These are phyloP conservation scores for Rhododendron kiyosumense DNA, from an alignment of 148 eudicot genomes.

Conservation along the genomic window DNA sequence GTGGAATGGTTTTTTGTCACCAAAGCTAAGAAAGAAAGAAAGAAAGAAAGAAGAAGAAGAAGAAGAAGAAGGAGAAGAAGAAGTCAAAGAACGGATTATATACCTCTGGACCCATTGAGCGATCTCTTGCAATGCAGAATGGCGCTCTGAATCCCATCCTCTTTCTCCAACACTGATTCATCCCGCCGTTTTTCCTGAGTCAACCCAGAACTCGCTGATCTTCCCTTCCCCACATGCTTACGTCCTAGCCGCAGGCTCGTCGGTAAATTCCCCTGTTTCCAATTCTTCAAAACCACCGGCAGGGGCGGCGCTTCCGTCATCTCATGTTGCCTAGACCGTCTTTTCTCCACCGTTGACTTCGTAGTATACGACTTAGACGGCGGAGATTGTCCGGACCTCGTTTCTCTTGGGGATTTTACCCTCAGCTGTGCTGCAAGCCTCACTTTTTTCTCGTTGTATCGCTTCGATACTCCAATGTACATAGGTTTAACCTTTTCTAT, in stretches of 20 bases:
- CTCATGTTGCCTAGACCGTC: neutral
- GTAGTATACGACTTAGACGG: neutral
- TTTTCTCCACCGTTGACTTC: neutral
- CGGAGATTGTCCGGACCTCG: constrained; percentile 5
- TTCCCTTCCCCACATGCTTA: constrained; percentile 65
- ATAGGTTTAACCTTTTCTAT: constrained; percentile 65
- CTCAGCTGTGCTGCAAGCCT: constrained; percentile 28
- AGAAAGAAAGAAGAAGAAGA: no score
- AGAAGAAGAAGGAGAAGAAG: no score
- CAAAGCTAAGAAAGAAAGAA: neutral
- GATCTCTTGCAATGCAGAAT: constrained; percentile 92
- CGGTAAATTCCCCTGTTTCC: constrained; percentile 40
- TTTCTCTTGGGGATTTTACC: neutral
- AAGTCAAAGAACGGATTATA: neutral
- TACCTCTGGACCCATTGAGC: constrained; percentile 65
- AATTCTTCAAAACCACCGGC: constrained; percentile 7
- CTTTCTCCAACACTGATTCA: constrained; percentile 71
- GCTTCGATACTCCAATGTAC: constrained; percentile 52
- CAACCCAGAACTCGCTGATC: constrained; percentile 33
- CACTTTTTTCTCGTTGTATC: constrained; percentile 35
- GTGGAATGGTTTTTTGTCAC: no score
- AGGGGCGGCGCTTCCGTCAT: constrained; percentile 6
- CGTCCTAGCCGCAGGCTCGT: constrained; percentile 43
- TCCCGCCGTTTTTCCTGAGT: constrained; percentile 35
- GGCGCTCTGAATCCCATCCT: constrained; percentile 92